Conservation (phyloP, 805 yeast genomes). For the Cyberlindnera mississippiensis region DNA sequence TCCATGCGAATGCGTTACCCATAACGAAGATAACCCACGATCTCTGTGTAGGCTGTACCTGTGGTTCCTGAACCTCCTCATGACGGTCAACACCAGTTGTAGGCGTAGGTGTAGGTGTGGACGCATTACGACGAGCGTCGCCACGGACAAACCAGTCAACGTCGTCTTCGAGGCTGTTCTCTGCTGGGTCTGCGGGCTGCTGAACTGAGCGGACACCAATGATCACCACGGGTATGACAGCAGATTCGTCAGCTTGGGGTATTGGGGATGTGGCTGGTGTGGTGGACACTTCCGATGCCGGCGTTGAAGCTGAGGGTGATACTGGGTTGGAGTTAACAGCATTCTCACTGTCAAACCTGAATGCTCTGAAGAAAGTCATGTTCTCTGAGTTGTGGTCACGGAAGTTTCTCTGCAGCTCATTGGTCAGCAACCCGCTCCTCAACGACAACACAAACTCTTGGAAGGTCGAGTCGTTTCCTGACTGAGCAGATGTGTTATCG, state of each 20-base stretch:
- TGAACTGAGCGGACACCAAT: slow-evolving; percentile 44
- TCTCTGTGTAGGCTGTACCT: slow-evolving; percentile 26
- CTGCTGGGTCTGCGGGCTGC: slow-evolving; percentile 15
- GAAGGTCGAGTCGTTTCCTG: slow-evolving; percentile 32
- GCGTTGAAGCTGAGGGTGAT: background rate
- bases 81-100: slow-evolving; percentile 3
- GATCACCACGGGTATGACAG: slow-evolving; percentile 43
- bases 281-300: background rate
- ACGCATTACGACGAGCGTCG: background rate
- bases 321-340: no score
- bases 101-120: no score
- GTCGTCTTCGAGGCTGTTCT: slow-evolving; percentile 12
- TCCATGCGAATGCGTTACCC: slow-evolving; percentile 49
- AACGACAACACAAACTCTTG: slow-evolving; percentile 41
- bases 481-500: slow-evolving; percentile 25
- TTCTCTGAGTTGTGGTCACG: slow-evolving; percentile 4
- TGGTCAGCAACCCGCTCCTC: slow-evolving; percentile 36
- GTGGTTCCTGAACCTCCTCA: slow-evolving; percentile 8
- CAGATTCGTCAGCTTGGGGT: slow-evolving; percentile 2
- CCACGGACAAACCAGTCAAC: slow-evolving; percentile 17
- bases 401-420: slow-evolving; percentile 32
- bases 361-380: slow-evolving; percentile 40
- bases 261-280: background rate
- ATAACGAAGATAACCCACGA: slow-evolving; percentile 63
- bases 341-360: slow-evolving; percentile 37